Evolutionary conservation across 176 grass and related monocot genomes (phyloP).

Genomic region (Olyra latifolia): DNA sequence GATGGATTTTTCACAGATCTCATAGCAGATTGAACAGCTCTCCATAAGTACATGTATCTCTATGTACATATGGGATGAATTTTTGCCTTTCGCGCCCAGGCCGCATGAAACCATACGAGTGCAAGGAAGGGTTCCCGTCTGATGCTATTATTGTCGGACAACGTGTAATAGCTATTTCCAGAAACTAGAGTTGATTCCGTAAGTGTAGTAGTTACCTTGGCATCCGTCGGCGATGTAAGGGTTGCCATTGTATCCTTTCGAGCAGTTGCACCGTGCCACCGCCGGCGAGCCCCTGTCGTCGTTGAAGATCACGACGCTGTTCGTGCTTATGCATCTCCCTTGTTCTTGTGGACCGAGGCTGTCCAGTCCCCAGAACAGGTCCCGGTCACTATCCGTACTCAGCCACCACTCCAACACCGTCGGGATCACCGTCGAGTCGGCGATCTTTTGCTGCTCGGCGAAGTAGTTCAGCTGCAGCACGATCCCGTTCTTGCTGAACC

Average conservation of each 20-base stretch:
- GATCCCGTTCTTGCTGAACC: neutral
- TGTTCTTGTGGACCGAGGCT: neutral
- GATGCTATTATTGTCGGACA: neutral
- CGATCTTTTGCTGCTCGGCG: no score
- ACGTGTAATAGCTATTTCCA: neutral
- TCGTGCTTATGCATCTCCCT: neutral
- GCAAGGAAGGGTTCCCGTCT: no score
- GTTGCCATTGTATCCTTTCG: neutral
- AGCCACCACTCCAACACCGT: conserved; percentile 5
- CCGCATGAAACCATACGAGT: no score
- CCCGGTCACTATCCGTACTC: neutral
- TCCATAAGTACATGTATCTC: no score
- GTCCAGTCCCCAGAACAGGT: neutral
- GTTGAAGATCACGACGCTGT: neutral
- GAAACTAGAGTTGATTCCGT: neutral
- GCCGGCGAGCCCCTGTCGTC: no score
- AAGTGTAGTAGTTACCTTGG: neutral
- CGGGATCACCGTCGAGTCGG: neutral
- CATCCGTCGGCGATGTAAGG: neutral
- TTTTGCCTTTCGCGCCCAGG: no score
- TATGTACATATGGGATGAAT: no score
- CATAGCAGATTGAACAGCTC: no score
- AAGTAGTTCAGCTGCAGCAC: no score
- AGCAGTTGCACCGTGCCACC: neutral
- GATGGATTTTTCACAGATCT: no score